These are phyloP conservation scores for Acorus gramineus DNA, from an alignment of 106 monocot species.

Conservation along the genomic window DNA sequence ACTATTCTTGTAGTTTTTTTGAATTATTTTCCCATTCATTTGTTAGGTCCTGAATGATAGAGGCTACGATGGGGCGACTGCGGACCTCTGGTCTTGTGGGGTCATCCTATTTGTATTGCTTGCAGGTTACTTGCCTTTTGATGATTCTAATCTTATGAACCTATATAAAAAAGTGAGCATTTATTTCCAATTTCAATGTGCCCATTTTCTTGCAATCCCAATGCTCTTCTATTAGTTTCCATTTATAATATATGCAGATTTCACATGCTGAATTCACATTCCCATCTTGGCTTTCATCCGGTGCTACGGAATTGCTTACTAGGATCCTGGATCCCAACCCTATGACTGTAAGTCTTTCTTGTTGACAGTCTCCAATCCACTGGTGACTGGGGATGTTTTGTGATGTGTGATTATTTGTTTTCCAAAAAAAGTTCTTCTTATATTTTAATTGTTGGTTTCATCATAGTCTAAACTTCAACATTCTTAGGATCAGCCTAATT, in stretches of 20 bases:
- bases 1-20: not conserved
- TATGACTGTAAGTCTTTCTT: slow-evolving; percentile 36
- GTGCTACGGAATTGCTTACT: slow-evolving; percentile 53
- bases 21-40: not conserved
- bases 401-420: too few species aligned
- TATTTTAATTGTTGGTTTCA: too few species aligned
- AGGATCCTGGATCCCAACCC: slow-evolving; percentile 83
- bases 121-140: slow-evolving; percentile 93
- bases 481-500: too few species aligned
- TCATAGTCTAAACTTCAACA: too few species aligned
- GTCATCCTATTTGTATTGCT: slow-evolving; percentile 82
- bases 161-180: slow-evolving; percentile 71
- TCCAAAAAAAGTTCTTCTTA: too few species aligned
- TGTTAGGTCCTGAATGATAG: slow-evolving; percentile 58
- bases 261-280: slow-evolving; percentile 57
- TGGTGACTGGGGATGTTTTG: too few species aligned
- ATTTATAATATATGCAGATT: slow-evolving; percentile 38
- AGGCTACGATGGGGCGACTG: slow-evolving; percentile 84
- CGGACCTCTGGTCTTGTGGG: slow-evolving; percentile 93
- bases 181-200: not conserved
- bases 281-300: slow-evolving; percentile 77
- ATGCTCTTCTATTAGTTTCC: not conserved
- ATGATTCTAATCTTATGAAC: slow-evolving; percentile 70
- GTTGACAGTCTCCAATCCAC: too few species aligned
- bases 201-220: not conserved